These are phyloP conservation scores for Meira nashicola DNA, from an alignment of 1,284 basidiomycete genomes.

Conservation along the genomic window DNA sequence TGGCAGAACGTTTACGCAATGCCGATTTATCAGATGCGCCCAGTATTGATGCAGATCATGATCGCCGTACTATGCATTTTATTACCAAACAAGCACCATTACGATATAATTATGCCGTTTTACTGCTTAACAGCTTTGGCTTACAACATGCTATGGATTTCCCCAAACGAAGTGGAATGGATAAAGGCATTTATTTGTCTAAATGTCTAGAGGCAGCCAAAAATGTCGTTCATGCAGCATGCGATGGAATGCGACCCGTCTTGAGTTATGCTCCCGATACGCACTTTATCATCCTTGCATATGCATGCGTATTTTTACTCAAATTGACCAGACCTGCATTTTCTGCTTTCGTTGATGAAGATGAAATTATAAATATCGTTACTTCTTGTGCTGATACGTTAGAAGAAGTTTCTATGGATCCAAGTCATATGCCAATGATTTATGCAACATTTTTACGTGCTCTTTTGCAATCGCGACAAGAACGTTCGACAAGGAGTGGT, in stretches of 20 bases:
- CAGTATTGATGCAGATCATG: conserved; percentile 36
- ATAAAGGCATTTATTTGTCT: conserved; percentile 49
- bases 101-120: conserved; percentile 45
- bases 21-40: conserved; percentile 14
- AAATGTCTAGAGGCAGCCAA: conserved; percentile 47
- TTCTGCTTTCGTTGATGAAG: conserved; percentile 64
- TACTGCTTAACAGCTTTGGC: conserved; percentile 78
- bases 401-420: conserved; percentile 42
- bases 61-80: conserved; percentile 41
- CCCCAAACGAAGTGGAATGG: conserved; percentile 37
- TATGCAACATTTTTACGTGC: conserved; percentile 44
- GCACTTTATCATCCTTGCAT: conserved; percentile 83
- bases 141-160: conserved; percentile 82
- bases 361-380: conserved; percentile 66
- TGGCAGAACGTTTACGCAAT: conserved; percentile 2
- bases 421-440: conserved; percentile 45
- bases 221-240: conserved; percentile 36
- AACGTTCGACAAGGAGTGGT: conserved; percentile 28
- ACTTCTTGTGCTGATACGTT: conserved; percentile 68
- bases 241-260: conserved; percentile 51
- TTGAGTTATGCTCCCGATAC: conserved; percentile 83
- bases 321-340: conserved; percentile 75
- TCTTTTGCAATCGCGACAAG: conserved; percentile 40
- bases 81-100: conserved; percentile 37
- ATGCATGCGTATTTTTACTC: conserved; percentile 65